These are phyloP conservation scores for Saturnispora silvae DNA, from an alignment of 805 yeast species.

Conservation along the genomic window DNA sequence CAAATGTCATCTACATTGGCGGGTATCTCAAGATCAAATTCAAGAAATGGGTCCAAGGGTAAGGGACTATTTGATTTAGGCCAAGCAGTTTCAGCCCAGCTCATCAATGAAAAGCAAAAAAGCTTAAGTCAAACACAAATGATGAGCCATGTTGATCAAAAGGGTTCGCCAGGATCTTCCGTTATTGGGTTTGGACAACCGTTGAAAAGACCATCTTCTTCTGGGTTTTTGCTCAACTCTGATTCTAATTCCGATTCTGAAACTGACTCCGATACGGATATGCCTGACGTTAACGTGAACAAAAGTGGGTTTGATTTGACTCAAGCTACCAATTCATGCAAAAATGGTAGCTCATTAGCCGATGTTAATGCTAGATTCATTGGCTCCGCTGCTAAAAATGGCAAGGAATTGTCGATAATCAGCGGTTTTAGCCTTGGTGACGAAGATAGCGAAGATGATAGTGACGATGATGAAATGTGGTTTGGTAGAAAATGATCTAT, in stretches of 20 bases:
- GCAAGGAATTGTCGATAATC: conserved; percentile 4
- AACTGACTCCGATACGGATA: not conserved
- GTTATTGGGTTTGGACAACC: no score
- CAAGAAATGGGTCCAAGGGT: no score
- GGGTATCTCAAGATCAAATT: no score
- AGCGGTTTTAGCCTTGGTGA: conserved; percentile 1
- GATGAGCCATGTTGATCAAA: no score
- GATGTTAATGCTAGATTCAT: conserved; percentile 5
- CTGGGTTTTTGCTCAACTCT: conserved; percentile 1
- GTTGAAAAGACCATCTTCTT: not conserved
- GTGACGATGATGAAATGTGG: conserved; percentile 5
- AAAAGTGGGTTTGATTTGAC: conserved; percentile 5
- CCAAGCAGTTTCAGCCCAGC: no score
- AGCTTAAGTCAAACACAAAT: no score
- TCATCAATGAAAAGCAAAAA: no score
- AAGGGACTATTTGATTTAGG: no score
- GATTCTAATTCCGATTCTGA: not conserved
- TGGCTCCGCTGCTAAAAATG: conserved; percentile 1
- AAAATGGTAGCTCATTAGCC: conserved; percentile 4
- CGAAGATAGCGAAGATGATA: conserved; percentile 8
- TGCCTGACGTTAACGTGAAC: conserved; percentile 13
- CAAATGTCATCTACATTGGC: no score
- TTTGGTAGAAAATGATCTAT: conserved; percentile 3
- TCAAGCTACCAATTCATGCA: conserved; percentile 4
- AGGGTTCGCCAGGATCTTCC: no score